Evolutionary conservation across 2,329 filamentous ascomycete species (phyloP).

Genomic region (Fusarium buxicola): DNA sequence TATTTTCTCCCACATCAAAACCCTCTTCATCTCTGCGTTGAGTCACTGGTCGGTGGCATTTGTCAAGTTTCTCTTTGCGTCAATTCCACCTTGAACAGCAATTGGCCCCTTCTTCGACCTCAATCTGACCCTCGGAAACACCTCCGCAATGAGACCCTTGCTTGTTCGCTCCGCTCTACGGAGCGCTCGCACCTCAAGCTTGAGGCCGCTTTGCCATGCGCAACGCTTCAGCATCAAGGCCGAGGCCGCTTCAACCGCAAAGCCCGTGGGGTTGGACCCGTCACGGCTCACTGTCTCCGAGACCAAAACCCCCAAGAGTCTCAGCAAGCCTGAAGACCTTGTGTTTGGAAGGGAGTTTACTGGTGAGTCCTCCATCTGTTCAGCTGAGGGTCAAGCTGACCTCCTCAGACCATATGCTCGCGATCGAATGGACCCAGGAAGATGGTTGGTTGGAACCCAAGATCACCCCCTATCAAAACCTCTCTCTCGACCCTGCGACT

Average conservation of each 20-base stretch:
- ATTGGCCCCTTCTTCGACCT: conserved; percentile 11
- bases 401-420: conserved; percentile 90
- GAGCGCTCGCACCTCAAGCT: conserved; percentile 55
- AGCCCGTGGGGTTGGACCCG: conserved; percentile 79
- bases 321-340: conserved; percentile 81
- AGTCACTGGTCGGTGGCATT: not conserved
- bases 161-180: conserved; percentile 50
- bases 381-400: conserved; percentile 21
- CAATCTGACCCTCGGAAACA: not conserved
- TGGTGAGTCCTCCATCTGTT: conserved; percentile 61
- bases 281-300: conserved; percentile 79
- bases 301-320: conserved; percentile 79
- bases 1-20: conserved; percentile 12
- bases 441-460: conserved; percentile 85
- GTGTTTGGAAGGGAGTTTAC: conserved; percentile 94
- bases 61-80: not conserved
- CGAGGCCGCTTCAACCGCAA: conserved; percentile 60
- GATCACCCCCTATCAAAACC: conserved; percentile 95
- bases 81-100: not conserved
- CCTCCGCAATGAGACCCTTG: conserved; percentile 48
- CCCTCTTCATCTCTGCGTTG: not conserved
- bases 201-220: conserved; percentile 46
- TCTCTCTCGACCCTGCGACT: conserved; percentile 93
- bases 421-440: conserved; percentile 88
- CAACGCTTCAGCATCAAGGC: conserved; percentile 65